Conservation (phyloP, 306 rosid species). For the Boehmeria nivea region DNA sequence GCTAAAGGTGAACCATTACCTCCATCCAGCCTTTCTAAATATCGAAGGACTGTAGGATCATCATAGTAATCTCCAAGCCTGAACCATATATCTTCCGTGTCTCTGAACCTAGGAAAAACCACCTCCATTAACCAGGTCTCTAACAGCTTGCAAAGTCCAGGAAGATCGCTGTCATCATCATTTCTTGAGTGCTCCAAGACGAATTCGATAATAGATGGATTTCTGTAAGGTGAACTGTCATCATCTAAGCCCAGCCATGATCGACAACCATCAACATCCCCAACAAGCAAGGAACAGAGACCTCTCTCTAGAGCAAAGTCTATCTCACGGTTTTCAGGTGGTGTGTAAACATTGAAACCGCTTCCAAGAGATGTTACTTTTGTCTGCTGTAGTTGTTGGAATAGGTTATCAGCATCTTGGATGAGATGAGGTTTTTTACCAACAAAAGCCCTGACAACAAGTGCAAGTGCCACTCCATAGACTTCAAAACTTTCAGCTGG, state of each 20-base stretch:
- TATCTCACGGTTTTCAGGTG: slow-evolving; percentile 58
- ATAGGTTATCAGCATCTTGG: slow-evolving; percentile 84
- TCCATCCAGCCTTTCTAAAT: slow-evolving; percentile 76
- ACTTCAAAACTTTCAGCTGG: slow-evolving; percentile 98
- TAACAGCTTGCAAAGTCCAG: slow-evolving; percentile 86
- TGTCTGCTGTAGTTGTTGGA: slow-evolving; percentile 91
- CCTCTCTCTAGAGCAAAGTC: slow-evolving; percentile 96
- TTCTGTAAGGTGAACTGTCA: slow-evolving; percentile 68
- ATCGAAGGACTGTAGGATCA: slow-evolving; percentile 78
- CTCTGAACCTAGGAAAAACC: slow-evolving; percentile 89
- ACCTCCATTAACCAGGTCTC: slow-evolving; percentile 95
- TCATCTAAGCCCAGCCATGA: slow-evolving; percentile 86
- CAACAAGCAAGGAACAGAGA: slow-evolving; percentile 89
- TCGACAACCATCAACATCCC: slow-evolving; percentile 79
- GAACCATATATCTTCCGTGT: slow-evolving; percentile 57
- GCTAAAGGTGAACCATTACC: slow-evolving; percentile 85
- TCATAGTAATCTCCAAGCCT: slow-evolving; percentile 93
- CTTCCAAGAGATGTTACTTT: slow-evolving; percentile 47
- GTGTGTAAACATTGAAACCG: slow-evolving; percentile 37
- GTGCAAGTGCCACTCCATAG: slow-evolving; percentile 93
- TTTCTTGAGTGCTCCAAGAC: slow-evolving; percentile 67
- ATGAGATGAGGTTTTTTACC: slow-evolving; percentile 86
- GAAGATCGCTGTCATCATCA: slow-evolving; percentile 78
- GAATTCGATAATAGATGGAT: slow-evolving; percentile 71
- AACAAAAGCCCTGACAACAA: slow-evolving; percentile 84